phyloP scores from a whole-genome alignment of 768 basidiomycete species.

The Collybia sordida region DNA sequence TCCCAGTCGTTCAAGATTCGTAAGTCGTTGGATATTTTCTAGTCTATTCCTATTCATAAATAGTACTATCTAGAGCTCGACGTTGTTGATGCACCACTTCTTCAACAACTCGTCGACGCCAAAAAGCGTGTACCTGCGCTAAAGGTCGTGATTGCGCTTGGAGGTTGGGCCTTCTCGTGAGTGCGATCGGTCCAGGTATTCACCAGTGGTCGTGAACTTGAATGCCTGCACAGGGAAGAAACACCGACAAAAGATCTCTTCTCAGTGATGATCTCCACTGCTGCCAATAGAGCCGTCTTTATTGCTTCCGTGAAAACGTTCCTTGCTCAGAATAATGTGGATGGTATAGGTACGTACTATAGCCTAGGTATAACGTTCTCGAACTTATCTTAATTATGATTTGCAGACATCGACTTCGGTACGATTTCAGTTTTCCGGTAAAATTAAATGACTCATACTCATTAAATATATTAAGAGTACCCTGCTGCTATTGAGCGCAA shows the following conservation, averaged over 20 bases:
- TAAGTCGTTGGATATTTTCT: neutral
- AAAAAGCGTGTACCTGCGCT: slow-evolving; percentile 8
- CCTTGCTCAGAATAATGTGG: slow-evolving; percentile 9
- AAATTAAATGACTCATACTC: too few relatives aligned
- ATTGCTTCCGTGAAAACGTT: slow-evolving; percentile 16
- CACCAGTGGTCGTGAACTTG: slow-evolving; percentile 17
- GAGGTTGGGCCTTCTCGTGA: slow-evolving; percentile 19
- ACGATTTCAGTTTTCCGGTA: neutral
- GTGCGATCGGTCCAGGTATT: slow-evolving; percentile 16
- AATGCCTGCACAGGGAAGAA: slow-evolving; percentile 6
- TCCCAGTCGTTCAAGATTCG: slow-evolving; percentile 11
- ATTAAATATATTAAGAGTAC: neutral
- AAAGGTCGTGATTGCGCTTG: slow-evolving; percentile 18
- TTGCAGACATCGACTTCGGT: slow-evolving; percentile 20
- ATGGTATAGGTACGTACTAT: slow-evolving; percentile 14
- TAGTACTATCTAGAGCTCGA: slow-evolving; percentile 7
- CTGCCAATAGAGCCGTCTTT: slow-evolving; percentile 13
- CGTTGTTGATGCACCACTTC: slow-evolving; percentile 6
- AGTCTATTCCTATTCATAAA: neutral
- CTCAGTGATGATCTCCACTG: slow-evolving; percentile 15
- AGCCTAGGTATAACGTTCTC: too few relatives aligned
- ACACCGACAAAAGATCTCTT: slow-evolving; percentile 9
- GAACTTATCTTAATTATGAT: neutral
- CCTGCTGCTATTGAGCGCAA: slow-evolving; percentile 16
- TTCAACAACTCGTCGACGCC: slow-evolving; percentile 8